Conservation (phyloP, 495 filamentous ascomycete species). For the Penicillium daleae region DNA sequence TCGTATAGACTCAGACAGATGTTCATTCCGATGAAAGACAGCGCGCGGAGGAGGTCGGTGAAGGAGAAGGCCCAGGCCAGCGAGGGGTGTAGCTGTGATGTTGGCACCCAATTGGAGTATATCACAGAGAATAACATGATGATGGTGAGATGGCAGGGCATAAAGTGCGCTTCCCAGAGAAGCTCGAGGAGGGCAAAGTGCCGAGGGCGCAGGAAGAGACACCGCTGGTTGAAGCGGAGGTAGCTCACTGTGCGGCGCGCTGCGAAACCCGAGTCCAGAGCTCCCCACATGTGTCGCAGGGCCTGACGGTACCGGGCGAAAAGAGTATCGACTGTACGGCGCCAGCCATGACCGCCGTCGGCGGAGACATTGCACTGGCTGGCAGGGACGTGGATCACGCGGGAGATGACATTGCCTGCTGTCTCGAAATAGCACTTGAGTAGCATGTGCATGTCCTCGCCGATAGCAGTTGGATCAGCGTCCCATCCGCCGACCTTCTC, state of each 20-base stretch:
- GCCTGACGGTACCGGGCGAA: conserved; percentile 67
- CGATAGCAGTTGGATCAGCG: conserved; percentile 66
- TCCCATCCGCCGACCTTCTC: conserved; percentile 70
- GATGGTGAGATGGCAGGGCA: conserved; percentile 64
- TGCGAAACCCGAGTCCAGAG: conserved; percentile 67
- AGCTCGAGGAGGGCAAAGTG: conserved; percentile 57
- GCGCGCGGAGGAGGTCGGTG: conserved; percentile 59
- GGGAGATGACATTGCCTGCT: conserved; percentile 60
- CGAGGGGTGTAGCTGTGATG: conserved; percentile 48
- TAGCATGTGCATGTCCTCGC: conserved; percentile 76
- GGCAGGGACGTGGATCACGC: conserved; percentile 59
- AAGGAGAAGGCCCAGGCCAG: conserved; percentile 57
- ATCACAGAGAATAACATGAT: conserved; percentile 62
- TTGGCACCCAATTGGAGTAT: conserved; percentile 54
- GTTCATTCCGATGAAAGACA: conserved; percentile 62
- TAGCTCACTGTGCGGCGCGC: conserved; percentile 34
- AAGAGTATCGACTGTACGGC: conserved; percentile 53
- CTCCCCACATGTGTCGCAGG: conserved; percentile 73
- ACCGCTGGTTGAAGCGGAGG: conserved; percentile 30
- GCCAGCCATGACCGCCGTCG: conserved; percentile 49
- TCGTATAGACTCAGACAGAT: conserved; percentile 65
- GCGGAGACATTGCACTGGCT: conserved; percentile 70
- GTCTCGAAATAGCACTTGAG: conserved; percentile 75
- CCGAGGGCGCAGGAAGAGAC: conserved; percentile 31
- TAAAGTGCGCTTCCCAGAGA: conserved; percentile 70